Percentiles rank a stretch among this genome's conserved stretches.
Evolutionary conservation across 345 rosid species (phyloP).

Genomic region (Luvunga scandens): DNA sequence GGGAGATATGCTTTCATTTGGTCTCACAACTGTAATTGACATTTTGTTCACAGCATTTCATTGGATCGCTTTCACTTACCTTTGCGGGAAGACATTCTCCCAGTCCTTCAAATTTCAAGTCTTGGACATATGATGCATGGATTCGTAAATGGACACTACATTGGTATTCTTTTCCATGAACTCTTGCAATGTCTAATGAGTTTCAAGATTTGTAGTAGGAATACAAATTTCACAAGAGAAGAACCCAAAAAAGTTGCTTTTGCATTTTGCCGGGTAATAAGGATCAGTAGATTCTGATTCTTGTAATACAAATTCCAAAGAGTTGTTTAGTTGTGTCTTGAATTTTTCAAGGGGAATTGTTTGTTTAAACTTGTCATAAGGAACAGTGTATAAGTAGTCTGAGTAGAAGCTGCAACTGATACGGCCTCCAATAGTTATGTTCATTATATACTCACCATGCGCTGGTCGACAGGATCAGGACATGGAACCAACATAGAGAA

Average conservation of each 20-base stretch:
- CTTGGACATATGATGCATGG: conserved; percentile 44
- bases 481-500: conserved; percentile 45
- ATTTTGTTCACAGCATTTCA: conserved; percentile 26
- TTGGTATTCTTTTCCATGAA: conserved; percentile 20
- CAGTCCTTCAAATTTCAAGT: conserved; percentile 38
- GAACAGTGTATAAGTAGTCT: too few species aligned
- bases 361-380: background rate
- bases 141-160: conserved; percentile 39
- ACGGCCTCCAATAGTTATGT: background rate
- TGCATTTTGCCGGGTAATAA: background rate
- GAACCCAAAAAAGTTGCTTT: background rate
- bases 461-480: conserved; percentile 29
- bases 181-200: background rate
- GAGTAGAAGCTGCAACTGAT: background rate
- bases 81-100: conserved; percentile 23
- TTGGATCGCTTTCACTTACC: conserved; percentile 32
- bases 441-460: background rate
- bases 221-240: background rate
- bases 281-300: background rate
- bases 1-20: background rate
- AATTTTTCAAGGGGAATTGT: background rate
- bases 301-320: background rate
- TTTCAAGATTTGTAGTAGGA: background rate
- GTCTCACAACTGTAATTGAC: background rate
- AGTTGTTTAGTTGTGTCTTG: background rate